These are phyloP conservation scores for Kluyveromyces nonfermentans DNA, from an alignment of 805 yeast species.

Conservation along the genomic window DNA sequence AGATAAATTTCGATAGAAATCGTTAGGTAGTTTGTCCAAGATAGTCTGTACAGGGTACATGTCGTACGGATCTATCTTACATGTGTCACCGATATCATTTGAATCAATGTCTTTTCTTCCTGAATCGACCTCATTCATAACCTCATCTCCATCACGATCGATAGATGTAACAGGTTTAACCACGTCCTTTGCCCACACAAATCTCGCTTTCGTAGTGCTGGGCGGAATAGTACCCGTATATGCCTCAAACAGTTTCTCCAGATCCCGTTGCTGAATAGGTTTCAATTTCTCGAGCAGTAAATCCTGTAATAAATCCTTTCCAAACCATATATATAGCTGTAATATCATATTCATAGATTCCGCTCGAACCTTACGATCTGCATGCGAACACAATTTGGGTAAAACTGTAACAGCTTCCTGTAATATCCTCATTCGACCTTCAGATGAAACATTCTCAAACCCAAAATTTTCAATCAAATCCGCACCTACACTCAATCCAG, in stretches of 20 bases:
- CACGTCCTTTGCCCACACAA: background rate
- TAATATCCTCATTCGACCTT: conserved; percentile 28
- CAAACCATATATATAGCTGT: conserved; percentile 66
- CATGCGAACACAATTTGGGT: conserved; percentile 69
- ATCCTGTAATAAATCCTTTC: conserved; percentile 43
- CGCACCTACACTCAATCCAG: conserved; percentile 46
- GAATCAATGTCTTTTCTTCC: conserved; percentile 6
- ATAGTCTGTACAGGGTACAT: conserved; percentile 63
- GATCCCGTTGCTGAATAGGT: conserved; percentile 86
- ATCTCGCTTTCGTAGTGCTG: background rate
- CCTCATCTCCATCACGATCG: conserved; percentile 1
- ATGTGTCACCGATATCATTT: conserved; percentile 31
- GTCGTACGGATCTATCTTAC: conserved; percentile 55
- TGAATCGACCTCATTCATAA: background rate
- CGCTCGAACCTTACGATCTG: conserved; percentile 77
- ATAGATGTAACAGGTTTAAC: background rate
- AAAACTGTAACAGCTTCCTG: conserved; percentile 52
- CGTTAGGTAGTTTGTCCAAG: conserved; percentile 53
- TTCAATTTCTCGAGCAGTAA: conserved; percentile 63
- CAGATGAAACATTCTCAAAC: conserved; percentile 11
- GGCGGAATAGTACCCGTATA: conserved; percentile 23
- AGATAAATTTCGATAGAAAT: conserved; percentile 43
- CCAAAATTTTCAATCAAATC: conserved; percentile 39
- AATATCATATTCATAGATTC: conserved; percentile 65
- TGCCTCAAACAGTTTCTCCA: conserved; percentile 56